These are phyloP conservation scores for Syzygium jambos DNA, from an alignment of 345 rosid species.

Conservation along the genomic window DNA sequence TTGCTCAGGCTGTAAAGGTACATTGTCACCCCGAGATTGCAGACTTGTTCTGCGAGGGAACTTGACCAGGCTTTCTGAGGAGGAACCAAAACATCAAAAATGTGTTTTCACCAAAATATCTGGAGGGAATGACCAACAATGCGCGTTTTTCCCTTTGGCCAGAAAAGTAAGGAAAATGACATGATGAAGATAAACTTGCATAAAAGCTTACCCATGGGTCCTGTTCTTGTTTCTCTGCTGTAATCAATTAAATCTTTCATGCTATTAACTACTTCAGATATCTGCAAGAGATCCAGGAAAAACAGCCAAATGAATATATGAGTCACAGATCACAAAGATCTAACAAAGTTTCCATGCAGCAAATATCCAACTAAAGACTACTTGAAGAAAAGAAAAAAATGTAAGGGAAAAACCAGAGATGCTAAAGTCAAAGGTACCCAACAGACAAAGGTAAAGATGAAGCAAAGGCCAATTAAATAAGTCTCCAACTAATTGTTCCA, in stretches of 20 bases:
- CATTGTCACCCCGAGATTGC: slow-evolving; percentile 13
- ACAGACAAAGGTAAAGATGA: neutral
- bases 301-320: neutral
- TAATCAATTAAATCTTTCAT: slow-evolving; percentile 99
- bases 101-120: neutral
- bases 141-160: neutral
- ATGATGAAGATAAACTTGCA: neutral
- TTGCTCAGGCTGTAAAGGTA: slow-evolving; percentile 24
- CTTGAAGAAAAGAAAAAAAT: neutral
- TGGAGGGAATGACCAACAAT: neutral
- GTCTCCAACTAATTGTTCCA: neutral
- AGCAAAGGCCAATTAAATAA: neutral
- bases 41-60: slow-evolving; percentile 34
- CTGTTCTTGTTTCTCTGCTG: slow-evolving; percentile 81
- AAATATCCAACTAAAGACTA: neutral
- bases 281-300: slow-evolving; percentile 27
- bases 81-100: neutral
- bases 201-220: slow-evolving; percentile 86
- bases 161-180: neutral
- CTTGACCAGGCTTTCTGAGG: slow-evolving; percentile 54
- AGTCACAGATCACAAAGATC: neutral
- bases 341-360: neutral
- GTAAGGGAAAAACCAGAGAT: neutral
- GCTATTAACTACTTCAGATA: slow-evolving; percentile 96
- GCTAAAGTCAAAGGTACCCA: neutral